Evolutionary conservation across 129 eudicot species (phyloP).

Genomic region (Flaveria linearis): DNA sequence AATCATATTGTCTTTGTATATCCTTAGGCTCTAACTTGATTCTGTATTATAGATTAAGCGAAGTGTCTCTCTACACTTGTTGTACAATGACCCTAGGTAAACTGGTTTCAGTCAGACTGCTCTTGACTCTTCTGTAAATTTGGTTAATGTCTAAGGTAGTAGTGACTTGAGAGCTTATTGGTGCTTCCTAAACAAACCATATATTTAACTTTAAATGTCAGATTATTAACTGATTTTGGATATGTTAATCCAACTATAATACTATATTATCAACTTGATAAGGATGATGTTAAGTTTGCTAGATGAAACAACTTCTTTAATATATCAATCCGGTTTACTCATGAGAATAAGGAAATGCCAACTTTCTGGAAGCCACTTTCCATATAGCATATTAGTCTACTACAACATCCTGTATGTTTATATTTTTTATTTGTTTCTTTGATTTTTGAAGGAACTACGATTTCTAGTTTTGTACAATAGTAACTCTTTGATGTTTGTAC

Average conservation of each 20-base stretch:
- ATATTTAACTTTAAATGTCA: background rate
- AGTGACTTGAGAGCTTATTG: constrained; percentile 9
- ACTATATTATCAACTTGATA: background rate
- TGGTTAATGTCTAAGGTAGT: constrained; percentile 1
- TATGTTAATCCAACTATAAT: background rate
- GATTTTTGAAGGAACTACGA: background rate
- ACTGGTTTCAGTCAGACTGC: background rate
- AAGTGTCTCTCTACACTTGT: background rate
- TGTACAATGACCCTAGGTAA: background rate
- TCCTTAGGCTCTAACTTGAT: background rate
- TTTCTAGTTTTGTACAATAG: background rate
- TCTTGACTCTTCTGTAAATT: background rate
- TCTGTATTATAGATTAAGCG: background rate
- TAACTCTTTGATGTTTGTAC: background rate
- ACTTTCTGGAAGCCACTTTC: background rate
- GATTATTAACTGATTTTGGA: background rate
- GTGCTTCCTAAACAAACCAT: background rate
- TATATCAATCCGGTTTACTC: background rate
- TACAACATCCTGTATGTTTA: constrained; percentile 4
- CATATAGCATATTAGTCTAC: background rate
- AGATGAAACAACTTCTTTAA: background rate
- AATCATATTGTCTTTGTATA: background rate
- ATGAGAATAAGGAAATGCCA: background rate
- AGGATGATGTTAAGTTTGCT: background rate
- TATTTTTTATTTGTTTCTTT: background rate